Base-by-base conservation (phyloP, 345 rosid species). In the Camelina laxa region DNA sequence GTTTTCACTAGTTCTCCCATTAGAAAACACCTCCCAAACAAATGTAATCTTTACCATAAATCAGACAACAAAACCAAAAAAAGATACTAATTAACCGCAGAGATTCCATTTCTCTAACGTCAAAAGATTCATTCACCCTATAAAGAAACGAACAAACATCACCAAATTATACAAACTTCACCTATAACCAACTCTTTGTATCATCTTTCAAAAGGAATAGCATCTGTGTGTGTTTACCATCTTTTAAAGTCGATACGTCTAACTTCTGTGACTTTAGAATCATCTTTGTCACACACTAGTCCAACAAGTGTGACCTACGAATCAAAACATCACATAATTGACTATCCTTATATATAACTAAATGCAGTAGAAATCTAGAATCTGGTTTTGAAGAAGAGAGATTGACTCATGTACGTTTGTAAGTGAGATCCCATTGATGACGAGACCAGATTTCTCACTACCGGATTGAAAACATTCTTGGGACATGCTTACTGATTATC, bases 61-160 rank as follows among this genome's bases (percentile, higher is more conserved):
- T 38, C 13, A 30, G 8, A 20, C 3, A 39, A 30, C 1, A 14
- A 48, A 1, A 13, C 44, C 5, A n/a, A n/a, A 27, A 17, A 11
- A 38, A 31, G 38, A 48, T 41, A 77, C 95, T n/a, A n/a, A n/a
- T n/a, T 85, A 67, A 94, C 96, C 62, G 64, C 61, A 88, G 72
- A 5, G 79, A 85, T 53, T 84, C 91, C 93, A 88, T 88, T 82
- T 91, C 96, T 58, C 44, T 80, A 21, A 85, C 79, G 24, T 94
- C 97, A 53, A 79, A 81, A 56, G 58, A 49, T 42, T 94, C 98
- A 79, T 86, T 87, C 38, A 89, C 84, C 98, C 98, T 94, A 61
- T 65, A 76, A 64, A 38, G 6, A 60, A 13, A 54, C 12, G 2
- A 9, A 64, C 7, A 53, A 53, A 65, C 24, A 12, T 41, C 16